Evolutionary conservation across 2,329 filamentous ascomycete species (phyloP).

Genomic region (Fonsecaea pugnacius): DNA sequence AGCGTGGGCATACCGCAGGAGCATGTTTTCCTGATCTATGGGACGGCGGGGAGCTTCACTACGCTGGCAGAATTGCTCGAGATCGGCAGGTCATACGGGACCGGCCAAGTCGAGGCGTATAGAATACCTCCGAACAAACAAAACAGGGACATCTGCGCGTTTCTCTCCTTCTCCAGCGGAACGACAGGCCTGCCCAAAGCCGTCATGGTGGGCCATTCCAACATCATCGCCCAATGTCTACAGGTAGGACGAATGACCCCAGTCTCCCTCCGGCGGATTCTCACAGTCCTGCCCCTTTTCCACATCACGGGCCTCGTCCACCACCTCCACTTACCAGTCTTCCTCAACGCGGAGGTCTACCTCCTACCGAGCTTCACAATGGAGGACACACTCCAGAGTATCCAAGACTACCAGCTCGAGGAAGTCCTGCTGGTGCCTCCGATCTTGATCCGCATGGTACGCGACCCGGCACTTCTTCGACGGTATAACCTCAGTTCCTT

Average conservation of each 20-base stretch:
- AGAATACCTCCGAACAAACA: conserved; percentile 57
- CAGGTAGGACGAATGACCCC: conserved; percentile 62
- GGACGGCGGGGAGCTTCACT: conserved; percentile 55
- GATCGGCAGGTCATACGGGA: conserved; percentile 44
- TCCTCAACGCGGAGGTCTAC: conserved; percentile 67
- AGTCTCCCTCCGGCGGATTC: conserved; percentile 52
- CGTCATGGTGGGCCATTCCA: conserved; percentile 52
- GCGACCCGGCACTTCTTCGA: conserved; percentile 55
- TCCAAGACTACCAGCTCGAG: conserved; percentile 57
- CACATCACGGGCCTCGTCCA: conserved; percentile 65
- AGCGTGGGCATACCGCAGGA: conserved; percentile 59
- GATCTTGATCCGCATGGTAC: conserved; percentile 64
- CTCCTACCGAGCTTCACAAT: conserved; percentile 68
- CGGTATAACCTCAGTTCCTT: conserved; percentile 64
- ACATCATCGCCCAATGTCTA: conserved; percentile 64
- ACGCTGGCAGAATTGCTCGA: conserved; percentile 45
- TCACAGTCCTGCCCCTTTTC: conserved; percentile 65
- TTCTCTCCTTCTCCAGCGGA: conserved; percentile 45
- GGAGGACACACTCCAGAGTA: conserved; percentile 59
- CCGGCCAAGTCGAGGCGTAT: conserved; percentile 55
- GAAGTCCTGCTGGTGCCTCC: conserved; percentile 66
- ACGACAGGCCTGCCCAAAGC: conserved; percentile 42
- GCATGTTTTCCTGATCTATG: conserved; percentile 62
- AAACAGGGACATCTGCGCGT: conserved; percentile 62
- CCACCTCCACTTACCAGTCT: conserved; percentile 64